Evolutionary conservation across 1,139 yeast species (phyloP), one percentile per base, ranked within the genome.

Genomic region (Kodamaea arcana): DNA sequence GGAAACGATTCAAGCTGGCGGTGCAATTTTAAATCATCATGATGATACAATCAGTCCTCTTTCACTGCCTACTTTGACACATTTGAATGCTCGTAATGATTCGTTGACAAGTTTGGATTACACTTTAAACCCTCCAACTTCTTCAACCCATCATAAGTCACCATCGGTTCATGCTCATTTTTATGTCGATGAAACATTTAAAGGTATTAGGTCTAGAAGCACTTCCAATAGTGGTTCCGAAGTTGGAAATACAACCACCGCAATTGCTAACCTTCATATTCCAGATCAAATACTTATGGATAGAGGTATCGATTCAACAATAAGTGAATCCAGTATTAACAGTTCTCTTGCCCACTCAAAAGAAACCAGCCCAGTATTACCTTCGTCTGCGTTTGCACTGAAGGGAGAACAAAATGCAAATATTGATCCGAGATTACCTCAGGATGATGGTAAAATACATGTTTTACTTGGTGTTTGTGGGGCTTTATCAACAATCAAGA

Each of bases 391-490:
- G 9, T 21, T 26, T 15, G 25, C 16, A 18, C 22, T 23, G 22
- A 18, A 7, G 10, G 29, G 17, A 34, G 83, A 78, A 44, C 71
- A 67, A 32, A 66, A 69, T 21, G 64, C 76, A 26, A 80, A 79
- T 44, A 66, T 79, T 34, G 94, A 85, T 51, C 88, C 94, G 2
- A 69, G 95, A 29, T 65, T 88, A 46, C 95, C 95, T 1, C 87
- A 83, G 53, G 90, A 88, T 56, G 97, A 90, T 57, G 95, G 95
- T 6, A 88, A 85, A 54, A 62, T 85, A 39, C 97, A 90, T 60
- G 78, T 90, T 15, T 66, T 90, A 39, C 68, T 90, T 39, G 97
- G 95, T 3, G 94, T 88, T 1, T 87, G 96, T 47, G 97, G 97
- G 2, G 87, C 95, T 0, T 68, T 85, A 33, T 82, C 94, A 4